Evolutionary conservation across 805 yeast genomes (phyloP).

Genomic region (Zygoascus biomembranicola): DNA sequence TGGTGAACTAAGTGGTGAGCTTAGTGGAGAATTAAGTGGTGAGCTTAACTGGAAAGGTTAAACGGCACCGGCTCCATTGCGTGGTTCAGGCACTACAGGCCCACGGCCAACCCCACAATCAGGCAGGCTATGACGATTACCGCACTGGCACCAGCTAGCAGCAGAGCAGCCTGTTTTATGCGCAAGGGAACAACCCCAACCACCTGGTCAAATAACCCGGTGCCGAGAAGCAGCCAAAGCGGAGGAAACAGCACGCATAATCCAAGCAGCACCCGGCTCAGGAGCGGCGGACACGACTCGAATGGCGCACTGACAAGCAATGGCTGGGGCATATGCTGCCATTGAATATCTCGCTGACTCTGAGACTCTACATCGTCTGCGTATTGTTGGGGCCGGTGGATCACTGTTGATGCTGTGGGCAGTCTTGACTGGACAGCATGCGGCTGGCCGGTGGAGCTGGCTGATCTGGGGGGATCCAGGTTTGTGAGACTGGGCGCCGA

Average conservation of each 20-base stretch:
- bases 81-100: conserved; percentile 18
- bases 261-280: not conserved
- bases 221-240: conserved; percentile 30
- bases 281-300: not conserved
- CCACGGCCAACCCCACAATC: conserved; percentile 41
- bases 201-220: conserved; percentile 29
- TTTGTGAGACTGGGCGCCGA: not conserved
- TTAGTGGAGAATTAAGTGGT: no score
- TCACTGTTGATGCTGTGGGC: not conserved
- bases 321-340: not conserved
- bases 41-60: not conserved
- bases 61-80: not conserved
- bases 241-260: conserved; percentile 30
- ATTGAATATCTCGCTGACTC: not conserved
- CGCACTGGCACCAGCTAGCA: conserved; percentile 21
- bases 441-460: no score
- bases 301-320: not conserved
- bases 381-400: not conserved
- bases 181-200: conserved; percentile 27
- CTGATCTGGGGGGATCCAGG: not conserved
- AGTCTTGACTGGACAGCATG: not conserved
- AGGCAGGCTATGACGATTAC: conserved; percentile 33
- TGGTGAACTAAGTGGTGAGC: no score
- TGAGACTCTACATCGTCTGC: not conserved
- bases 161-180: conserved; percentile 26